Evolutionary conservation across 129 eudicot genomes (phyloP).

Genomic region (Arctium minus): DNA sequence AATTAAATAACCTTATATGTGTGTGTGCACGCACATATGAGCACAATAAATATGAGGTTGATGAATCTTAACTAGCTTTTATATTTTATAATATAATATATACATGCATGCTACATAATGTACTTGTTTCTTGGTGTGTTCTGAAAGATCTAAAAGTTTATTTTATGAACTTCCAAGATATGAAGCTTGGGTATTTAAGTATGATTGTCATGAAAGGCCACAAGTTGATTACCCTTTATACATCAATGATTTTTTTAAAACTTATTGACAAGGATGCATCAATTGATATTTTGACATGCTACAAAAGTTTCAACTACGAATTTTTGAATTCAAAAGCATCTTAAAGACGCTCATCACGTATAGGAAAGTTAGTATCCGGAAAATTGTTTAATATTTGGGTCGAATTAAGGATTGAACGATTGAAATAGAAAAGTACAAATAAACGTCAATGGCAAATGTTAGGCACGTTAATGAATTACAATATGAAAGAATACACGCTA

Average conservation of each 20-base stretch:
- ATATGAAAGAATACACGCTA: too few relatives aligned
- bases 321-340: too few relatives aligned
- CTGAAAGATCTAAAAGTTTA: neutral
- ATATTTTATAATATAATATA: neutral
- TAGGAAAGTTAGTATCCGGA: neutral
- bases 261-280: neutral
- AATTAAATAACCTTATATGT: neutral
- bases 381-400: neutral
- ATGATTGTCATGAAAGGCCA: neutral
- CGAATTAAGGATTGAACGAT: neutral
- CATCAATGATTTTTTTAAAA: neutral
- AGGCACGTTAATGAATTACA: too few relatives aligned
- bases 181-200: neutral
- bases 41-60: conserved; percentile 12
- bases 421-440: neutral
- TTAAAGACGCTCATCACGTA: too few relatives aligned
- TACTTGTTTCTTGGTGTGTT: neutral
- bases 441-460: neutral
- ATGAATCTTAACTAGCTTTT: conserved; percentile 17
- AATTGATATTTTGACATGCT: neutral
- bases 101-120: neutral
- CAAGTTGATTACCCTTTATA: neutral
- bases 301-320: neutral
- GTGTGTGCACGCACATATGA: neutral
- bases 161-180: conserved; percentile 17